A percentile compares a stretch with the other conserved stretches of the same genome.
Conservation (phyloP, 129 eudicot genomes). For the Scalesia atractyloides region DNA sequence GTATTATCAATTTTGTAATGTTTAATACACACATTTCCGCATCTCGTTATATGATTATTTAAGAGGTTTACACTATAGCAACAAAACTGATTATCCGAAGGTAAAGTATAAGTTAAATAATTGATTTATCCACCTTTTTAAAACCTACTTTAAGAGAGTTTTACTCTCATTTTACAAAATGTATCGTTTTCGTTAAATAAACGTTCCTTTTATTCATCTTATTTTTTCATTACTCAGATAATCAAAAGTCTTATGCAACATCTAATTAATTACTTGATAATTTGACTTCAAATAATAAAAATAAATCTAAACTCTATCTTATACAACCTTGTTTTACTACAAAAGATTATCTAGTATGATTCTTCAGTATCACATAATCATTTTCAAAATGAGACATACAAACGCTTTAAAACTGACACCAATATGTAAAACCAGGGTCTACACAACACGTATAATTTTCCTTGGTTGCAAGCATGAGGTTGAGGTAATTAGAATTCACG, state of each 20-base stretch:
- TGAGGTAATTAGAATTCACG: slow-evolving; percentile 58
- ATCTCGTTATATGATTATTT: neutral
- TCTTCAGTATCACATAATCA: too few species aligned
- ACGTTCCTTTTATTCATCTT: neutral
- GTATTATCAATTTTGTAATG: neutral
- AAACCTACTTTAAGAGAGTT: too few species aligned
- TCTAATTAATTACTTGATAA: neutral
- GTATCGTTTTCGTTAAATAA: neutral
- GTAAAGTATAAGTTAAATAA: too few species aligned
- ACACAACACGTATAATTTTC: slow-evolving; percentile 60
- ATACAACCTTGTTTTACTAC: neutral
- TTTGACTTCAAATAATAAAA: neutral
- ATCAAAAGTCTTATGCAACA: neutral
- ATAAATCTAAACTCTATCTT: neutral
- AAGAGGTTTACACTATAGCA: too few species aligned
- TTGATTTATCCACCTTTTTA: too few species aligned
- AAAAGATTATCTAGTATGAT: neutral
- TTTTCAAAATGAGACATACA: neutral
- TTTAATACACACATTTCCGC: neutral
- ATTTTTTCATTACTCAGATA: neutral
- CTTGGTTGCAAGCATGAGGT: slow-evolving; percentile 77
- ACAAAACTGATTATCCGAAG: neutral
- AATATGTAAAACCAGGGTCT: slow-evolving; percentile 56
- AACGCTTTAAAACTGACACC: slow-evolving; percentile 16
- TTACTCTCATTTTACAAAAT: neutral